Evolutionary conservation across 164 flowering plant genomes (phyloP).

Genomic region (Buxus sempervirens): DNA sequence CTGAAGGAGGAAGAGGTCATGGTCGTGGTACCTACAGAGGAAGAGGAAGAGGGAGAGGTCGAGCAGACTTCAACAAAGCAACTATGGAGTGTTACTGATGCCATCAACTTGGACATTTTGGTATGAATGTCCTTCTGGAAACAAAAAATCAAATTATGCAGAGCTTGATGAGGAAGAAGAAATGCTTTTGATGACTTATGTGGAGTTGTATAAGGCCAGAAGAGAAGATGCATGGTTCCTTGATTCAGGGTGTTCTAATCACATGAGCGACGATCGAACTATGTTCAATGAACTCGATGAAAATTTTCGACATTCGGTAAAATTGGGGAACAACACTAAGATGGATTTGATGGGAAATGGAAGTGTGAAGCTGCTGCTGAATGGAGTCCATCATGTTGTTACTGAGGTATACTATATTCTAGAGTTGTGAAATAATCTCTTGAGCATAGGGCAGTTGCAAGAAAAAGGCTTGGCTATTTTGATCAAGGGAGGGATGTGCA

Average conservation of each 20-base stretch:
- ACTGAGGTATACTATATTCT: slow-evolving; percentile 4
- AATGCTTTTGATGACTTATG: slow-evolving; percentile 14
- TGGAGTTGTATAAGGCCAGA: slow-evolving; percentile 1
- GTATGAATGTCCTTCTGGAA: slow-evolving; percentile 23
- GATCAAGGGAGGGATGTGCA: slow-evolving; percentile 9
- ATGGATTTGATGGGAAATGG: slow-evolving; percentile 19
- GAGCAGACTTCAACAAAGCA: slow-evolving; percentile 13
- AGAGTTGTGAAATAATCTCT: slow-evolving; percentile 9
- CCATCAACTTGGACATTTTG: slow-evolving; percentile 23
- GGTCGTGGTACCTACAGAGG: slow-evolving; percentile 19
- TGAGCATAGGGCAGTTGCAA: slow-evolving; percentile 17
- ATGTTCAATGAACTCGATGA: slow-evolving; percentile 11
- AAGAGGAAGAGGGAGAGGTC: slow-evolving; percentile 21
- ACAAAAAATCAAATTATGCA: slow-evolving; percentile 21
- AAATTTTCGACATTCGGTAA: slow-evolving; percentile 5
- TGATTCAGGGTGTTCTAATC: slow-evolving; percentile 12
- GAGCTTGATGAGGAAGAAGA: slow-evolving; percentile 21
- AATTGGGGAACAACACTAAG: slow-evolving; percentile 12
- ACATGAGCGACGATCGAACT: slow-evolving; percentile 12
- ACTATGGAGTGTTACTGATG: slow-evolving; percentile 28
- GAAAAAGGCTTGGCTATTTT: slow-evolving; percentile 9
- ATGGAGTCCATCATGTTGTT: slow-evolving; percentile 7
- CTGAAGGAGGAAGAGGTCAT: slow-evolving; percentile 9
- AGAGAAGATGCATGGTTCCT: slow-evolving; percentile 8
- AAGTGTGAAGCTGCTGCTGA: slow-evolving; percentile 12